Evolutionary conservation across 306 rosid species (phyloP), one percentile per base, ranked within the genome.

Genomic region (Leucaena leucocephala): DNA sequence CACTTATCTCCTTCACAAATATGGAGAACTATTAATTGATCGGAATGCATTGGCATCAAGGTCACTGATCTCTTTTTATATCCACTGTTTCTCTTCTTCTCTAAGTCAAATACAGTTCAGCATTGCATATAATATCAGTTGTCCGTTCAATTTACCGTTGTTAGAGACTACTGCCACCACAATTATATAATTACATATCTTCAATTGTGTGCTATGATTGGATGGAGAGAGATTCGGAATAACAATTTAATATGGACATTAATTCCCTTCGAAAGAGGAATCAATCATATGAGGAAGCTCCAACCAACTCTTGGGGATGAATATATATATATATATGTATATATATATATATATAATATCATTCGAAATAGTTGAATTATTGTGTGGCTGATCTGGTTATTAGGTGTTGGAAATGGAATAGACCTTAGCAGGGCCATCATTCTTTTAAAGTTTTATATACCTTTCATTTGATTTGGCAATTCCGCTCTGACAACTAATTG

Each of bases 1-100:
- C 74, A 6, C 21, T 44, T 69, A 8, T 45, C 52, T 16, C 72
- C 36, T 36, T 2, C 33, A 59, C 35, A 57, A 19, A 38, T 36
- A 65, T 77, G 39, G 21, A 72, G 49, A 83, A n/a, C 49, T 27
- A 27, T 27, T 68, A 9, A 19, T 48, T 42, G 35, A 43, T 69
- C 7, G 61, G 38, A 35, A 36, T 82, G 82, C 65, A 17, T 65
- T 72, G 55, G 63, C 46, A 6, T 5, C 34, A 34, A 69, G 2
- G 50, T 36, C 33, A 42, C 39, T 75, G 3, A 17, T 33, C 48
- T 59, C 69, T 35, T 83, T 79, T 79, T 75, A 79, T 74, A 75
- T 55, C 13, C 35, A 9, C 13, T 1, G 0, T 58, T 58, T 3
- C 11, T 58, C 36, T 58, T 21, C 35, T 58, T 57, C 9, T 7